Conservation (phyloP, 345 rosid genomes). For the Eucalyptus tenuipes region DNA sequence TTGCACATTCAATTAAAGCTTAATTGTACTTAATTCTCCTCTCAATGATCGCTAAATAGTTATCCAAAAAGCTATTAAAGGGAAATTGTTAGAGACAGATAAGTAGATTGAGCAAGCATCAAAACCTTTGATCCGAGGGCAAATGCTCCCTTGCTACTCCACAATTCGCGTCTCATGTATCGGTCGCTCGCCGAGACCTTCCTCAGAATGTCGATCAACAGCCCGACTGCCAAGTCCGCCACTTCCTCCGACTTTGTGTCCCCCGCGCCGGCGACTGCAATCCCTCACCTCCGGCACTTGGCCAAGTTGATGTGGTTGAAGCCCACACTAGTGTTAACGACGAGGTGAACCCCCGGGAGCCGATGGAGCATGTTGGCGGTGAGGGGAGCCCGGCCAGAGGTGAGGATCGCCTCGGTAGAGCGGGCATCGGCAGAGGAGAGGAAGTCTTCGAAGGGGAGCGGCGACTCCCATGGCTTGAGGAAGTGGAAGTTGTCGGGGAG, state of each 20-base stretch:
- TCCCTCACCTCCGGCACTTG: not conserved
- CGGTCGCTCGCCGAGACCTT: not conserved
- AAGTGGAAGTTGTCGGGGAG: constrained; percentile 5
- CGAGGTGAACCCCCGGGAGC: accelerated
- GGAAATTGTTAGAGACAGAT: not conserved
- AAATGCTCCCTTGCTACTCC: not conserved
- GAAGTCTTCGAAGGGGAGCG: constrained; percentile 17
- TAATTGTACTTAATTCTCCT: no score
- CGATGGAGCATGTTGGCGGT: not conserved
- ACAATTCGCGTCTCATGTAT: not conserved
- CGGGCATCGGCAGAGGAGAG: not conserved
- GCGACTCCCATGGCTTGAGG: constrained; percentile 11
- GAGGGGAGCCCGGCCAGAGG: not conserved
- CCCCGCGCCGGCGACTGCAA: accelerated
- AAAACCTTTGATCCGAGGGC: not conserved
- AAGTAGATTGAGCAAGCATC: not conserved
- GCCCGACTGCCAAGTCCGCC: not conserved
- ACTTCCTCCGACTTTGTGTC: not conserved
- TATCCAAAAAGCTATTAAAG: not conserved
- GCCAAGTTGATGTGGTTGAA: not conserved
- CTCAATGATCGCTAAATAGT: no score
- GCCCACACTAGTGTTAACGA: not conserved
- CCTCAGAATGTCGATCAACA: not conserved
- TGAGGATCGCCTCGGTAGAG: not conserved
- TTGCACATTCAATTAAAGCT: no score